Evolutionary conservation across 306 rosid genomes (phyloP), one percentile per base, ranked within the genome.

Genomic region (Cicer chorassanicum): DNA sequence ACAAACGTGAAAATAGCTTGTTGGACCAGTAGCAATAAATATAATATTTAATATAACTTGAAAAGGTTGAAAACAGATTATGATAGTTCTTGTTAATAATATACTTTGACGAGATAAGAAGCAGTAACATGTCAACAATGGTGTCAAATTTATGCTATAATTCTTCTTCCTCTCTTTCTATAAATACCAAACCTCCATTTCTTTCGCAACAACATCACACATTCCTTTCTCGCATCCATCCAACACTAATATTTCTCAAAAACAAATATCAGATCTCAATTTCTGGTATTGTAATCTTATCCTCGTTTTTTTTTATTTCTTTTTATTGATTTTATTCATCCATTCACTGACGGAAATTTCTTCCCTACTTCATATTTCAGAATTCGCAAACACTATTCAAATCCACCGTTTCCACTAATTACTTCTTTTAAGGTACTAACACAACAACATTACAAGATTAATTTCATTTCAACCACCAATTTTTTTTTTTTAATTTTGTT

Each of bases 371-470:
- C 98, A 91, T 88, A 57, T 84, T 78, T 81, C 60, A 60, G 92
- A 87, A 53, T 76, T 80, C 24, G 56, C 76, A 85, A 83, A 75
- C 65, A n/a, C 29, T 62, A 8, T 38, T 56, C 60, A 6, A 51
- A 74, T 53, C 88, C 50, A 19, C 15, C 82, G 9, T 53, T 72
- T 50, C 79, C 80, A 0, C n/a, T 60, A 34, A 41, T 53, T 0
- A 39, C 76, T 8, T 83, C 90, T 42, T 90, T 87, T 56, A 62
- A 89, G 96, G 97, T 89, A 73, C 4, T 48, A 34, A 29, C 43
- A 6, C 0, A 18, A 9, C 15, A 19, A 5, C 2, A 16, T 65
- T 65, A 6, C 6, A 14, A 15, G 0, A 16, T 56, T 9, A 5
- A 56, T 21, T 6, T 5, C 36, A 18, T 55, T 18, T 54, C 12